phyloP scores from a whole-genome alignment of 2,329 filamentous ascomycete species.

The Fusarium bactridioides region DNA sequence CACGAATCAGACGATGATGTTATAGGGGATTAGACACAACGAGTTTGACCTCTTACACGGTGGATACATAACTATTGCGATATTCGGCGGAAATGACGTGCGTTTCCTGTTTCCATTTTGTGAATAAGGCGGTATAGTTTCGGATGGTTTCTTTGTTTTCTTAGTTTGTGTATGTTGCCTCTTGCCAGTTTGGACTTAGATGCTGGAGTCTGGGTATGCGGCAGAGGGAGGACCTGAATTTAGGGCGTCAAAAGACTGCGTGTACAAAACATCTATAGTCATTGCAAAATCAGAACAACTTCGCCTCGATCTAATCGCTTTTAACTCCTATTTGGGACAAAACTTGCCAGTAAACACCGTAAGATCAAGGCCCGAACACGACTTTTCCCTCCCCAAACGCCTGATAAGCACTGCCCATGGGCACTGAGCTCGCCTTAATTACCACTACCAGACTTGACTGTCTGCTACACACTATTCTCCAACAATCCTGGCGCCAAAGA shows the following conservation, averaged over 20 bases:
- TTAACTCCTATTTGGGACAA: not conserved
- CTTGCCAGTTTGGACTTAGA: conserved; percentile 13
- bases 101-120: conserved; percentile 14
- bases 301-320: not conserved
- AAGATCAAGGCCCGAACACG: not conserved
- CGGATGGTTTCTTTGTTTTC: not conserved
- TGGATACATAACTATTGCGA: conserved; percentile 22
- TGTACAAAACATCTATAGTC: conserved; percentile 17
- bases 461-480: not conserved
- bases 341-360: not conserved
- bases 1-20: conserved; percentile 55
- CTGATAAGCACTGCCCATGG: not conserved
- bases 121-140: conserved; percentile 4
- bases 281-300: conserved; percentile 10
- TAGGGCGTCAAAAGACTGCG: conserved; percentile 28
- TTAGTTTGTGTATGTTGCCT: conserved; percentile 29
- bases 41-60: conserved; percentile 6
- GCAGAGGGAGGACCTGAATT: conserved; percentile 21
- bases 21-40: conserved; percentile 52
- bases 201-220: conserved; percentile 38
- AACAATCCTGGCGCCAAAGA: conserved; percentile 70
- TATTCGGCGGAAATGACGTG: conserved; percentile 13
- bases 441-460: not conserved
- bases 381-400: not conserved
- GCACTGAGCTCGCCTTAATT: not conserved